Evolutionary conservation across 2,329 filamentous ascomycete species (phyloP).

Genomic region (Ascochyta lentis): DNA sequence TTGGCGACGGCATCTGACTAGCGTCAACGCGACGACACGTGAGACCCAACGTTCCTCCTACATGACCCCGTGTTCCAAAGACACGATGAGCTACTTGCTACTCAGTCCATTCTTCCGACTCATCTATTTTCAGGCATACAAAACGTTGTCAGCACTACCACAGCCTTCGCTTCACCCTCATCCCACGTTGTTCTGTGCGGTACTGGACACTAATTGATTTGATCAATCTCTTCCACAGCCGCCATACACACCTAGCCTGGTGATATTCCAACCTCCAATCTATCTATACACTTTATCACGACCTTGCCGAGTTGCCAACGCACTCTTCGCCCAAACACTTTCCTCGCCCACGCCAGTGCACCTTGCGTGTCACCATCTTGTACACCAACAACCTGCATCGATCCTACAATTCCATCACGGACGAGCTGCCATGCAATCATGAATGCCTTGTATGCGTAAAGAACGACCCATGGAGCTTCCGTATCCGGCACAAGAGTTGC

Average conservation of each 20-base stretch:
- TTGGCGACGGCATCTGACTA: neutral
- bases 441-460: conserved; percentile 32
- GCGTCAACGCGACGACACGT: conserved; percentile 12
- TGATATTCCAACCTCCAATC: conserved; percentile 4
- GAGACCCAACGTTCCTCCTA: neutral
- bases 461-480: conserved; percentile 28
- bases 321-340: conserved; percentile 22
- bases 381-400: conserved; percentile 27
- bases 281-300: conserved; percentile 25
- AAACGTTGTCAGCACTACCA: neutral
- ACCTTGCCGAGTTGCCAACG: conserved; percentile 29
- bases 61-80: neutral
- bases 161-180: neutral
- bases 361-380: conserved; percentile 21
- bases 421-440: conserved; percentile 35
- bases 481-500: conserved; percentile 15
- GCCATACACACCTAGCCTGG: neutral
- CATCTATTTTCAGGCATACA: neutral
- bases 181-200: neutral
- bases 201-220: neutral
- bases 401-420: conserved; percentile 14
- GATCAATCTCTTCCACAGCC: neutral
- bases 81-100: neutral
- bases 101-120: neutral
- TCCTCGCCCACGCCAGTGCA: conserved; percentile 27